A percentile compares a stretch with the other conserved stretches of the same genome.
Conservation (phyloP, 768 basidiomycete species). For the Lactifluus piperatus region DNA sequence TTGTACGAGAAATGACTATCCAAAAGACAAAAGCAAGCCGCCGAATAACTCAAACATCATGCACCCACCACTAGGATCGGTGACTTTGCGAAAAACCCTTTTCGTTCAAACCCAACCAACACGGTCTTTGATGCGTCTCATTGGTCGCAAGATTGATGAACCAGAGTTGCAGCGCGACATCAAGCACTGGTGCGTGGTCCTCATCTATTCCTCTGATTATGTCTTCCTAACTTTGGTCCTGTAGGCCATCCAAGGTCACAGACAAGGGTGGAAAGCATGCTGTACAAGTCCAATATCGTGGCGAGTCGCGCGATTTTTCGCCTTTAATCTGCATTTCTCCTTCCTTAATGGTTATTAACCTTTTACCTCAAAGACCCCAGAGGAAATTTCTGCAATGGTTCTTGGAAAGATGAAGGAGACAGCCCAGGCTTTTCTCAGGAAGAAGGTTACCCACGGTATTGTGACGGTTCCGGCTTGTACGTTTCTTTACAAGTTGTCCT, state of each 20-base stretch:
- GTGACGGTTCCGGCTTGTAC: slow-evolving; percentile 94
- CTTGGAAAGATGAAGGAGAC: slow-evolving; percentile 98
- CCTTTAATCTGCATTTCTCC: slow-evolving; percentile 26
- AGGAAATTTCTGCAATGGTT: slow-evolving; percentile 95
- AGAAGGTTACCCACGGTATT: slow-evolving; percentile 94
- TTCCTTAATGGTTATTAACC: not conserved
- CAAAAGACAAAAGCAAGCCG: too few relatives aligned
- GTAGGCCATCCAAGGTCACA: slow-evolving; percentile 63
- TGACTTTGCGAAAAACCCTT: slow-evolving; percentile 95
- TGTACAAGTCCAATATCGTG: slow-evolving; percentile 71
- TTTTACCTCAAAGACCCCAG: slow-evolving; percentile 57
- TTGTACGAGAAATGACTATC: too few relatives aligned
- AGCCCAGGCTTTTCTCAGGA: slow-evolving; percentile 94
- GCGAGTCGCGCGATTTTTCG: slow-evolving; percentile 75
- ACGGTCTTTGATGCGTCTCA: slow-evolving; percentile 96
- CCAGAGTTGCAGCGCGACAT: slow-evolving; percentile 71
- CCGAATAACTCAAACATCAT: too few relatives aligned
- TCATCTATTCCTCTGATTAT: not conserved
- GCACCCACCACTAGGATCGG: slow-evolving; percentile 54
- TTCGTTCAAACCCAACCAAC: slow-evolving; percentile 83
- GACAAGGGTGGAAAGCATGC: slow-evolving; percentile 75
- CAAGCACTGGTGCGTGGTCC: slow-evolving; percentile 58
- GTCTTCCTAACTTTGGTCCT: not conserved
- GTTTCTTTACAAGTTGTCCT: slow-evolving; percentile 23
- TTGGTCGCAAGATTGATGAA: slow-evolving; percentile 80